A percentile compares a stretch with the other conserved stretches of the same genome.
Evolutionary conservation across 1,139 yeast species (phyloP).

Genomic region (Debaryomycetaceae sp.): DNA sequence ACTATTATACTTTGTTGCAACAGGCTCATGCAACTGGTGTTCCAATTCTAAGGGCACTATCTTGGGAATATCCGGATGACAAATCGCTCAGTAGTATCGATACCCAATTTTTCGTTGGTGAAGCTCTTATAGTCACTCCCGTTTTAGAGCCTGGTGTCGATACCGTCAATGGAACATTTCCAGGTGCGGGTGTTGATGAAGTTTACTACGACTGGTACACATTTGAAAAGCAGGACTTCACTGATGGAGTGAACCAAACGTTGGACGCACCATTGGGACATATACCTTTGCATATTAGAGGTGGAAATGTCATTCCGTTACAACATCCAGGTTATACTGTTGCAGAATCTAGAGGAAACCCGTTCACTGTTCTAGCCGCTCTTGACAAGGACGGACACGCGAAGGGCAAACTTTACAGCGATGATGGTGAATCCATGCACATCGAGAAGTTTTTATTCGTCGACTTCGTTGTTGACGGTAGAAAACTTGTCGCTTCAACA

Average conservation of each 20-base stretch:
- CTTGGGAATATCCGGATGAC: conserved; percentile 19
- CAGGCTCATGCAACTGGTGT: conserved; percentile 19
- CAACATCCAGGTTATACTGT: conserved; percentile 31
- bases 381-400: conserved; percentile 18
- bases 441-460: conserved; percentile 16
- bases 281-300: conserved; percentile 19
- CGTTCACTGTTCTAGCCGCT: conserved; percentile 26
- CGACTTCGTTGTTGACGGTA: conserved; percentile 13
- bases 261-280: conserved; percentile 21
- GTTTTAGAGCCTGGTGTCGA: conserved; percentile 19
- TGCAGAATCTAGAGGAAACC: conserved; percentile 23
- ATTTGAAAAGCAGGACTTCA: conserved; percentile 15
- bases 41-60: conserved; percentile 18
- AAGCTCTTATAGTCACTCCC: conserved; percentile 21
- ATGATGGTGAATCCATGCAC: conserved; percentile 25
- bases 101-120: conserved; percentile 21
- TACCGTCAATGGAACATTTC: conserved; percentile 23
- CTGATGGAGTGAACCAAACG: conserved; percentile 18
- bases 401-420: conserved; percentile 18
- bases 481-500: conserved; percentile 12
- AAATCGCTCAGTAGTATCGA: conserved; percentile 14
- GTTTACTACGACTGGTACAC: conserved; percentile 35
- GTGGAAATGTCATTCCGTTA: conserved; percentile 18
- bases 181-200: conserved; percentile 15
- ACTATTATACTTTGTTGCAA: conserved; percentile 18